Evolutionary conservation across 139 green algal genomes (phyloP).

Genomic region (Pseudopediastrum boryanum): DNA sequence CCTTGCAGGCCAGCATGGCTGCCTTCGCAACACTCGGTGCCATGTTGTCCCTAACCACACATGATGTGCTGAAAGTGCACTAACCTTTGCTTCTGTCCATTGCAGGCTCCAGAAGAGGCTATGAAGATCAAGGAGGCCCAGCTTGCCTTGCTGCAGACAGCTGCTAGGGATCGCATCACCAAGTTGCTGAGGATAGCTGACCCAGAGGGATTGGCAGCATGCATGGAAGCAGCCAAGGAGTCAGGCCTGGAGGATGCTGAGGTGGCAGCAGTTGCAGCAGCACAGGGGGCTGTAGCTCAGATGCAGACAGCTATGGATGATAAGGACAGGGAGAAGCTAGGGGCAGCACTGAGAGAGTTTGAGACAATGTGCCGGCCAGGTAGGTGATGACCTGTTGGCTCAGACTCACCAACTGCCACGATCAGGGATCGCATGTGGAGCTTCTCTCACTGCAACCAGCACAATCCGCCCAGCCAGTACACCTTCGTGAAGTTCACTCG

Average conservation of each 20-base stretch:
- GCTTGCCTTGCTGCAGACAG: conserved; percentile 19
- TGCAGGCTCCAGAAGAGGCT: conserved; percentile 3
- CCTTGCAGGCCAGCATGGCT: background rate
- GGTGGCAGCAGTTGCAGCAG: conserved; percentile 1
- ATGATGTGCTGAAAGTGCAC: background rate
- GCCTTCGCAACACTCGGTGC: background rate
- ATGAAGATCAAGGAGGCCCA: conserved; percentile 28
- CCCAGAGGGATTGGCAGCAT: conserved; percentile 12
- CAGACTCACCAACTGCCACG: background rate
- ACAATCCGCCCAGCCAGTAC: background rate
- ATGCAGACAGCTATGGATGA: background rate
- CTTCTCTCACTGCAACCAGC: background rate
- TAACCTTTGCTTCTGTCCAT: background rate
- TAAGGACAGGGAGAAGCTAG: background rate
- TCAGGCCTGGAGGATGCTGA: background rate
- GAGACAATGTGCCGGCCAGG: conserved; percentile 29
- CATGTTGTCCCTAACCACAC: background rate
- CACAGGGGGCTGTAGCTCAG: background rate
- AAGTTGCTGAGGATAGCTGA: conserved; percentile 14
- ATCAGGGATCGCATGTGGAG: background rate
- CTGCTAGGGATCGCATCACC: background rate
- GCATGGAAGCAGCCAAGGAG: background rate
- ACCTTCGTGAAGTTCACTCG: background rate
- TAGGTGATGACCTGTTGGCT: background rate
- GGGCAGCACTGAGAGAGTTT: background rate